Conservation (phyloP, 164 flowering plant genomes). For the Nymphaea colorata region DNA sequence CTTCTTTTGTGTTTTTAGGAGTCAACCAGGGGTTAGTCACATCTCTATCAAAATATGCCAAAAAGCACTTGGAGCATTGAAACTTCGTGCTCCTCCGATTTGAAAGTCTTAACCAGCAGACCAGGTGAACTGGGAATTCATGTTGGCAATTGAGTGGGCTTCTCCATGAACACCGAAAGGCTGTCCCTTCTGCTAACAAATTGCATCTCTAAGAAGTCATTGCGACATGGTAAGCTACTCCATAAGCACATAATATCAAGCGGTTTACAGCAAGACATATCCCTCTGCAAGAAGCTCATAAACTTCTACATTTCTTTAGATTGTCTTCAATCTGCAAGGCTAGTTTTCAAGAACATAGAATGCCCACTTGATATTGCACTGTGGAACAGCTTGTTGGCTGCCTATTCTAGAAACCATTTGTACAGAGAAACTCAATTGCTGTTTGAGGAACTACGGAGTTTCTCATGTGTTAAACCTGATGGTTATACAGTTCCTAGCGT, state of each 20-base stretch:
- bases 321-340: constrained; percentile 23
- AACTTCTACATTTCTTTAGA: constrained; percentile 41
- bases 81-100: too few species aligned
- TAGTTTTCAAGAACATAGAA: constrained; percentile 29
- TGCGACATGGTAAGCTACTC: constrained; percentile 14
- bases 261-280: constrained; percentile 23
- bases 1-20: too few species aligned
- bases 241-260: constrained; percentile 17
- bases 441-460: constrained; percentile 18
- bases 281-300: constrained; percentile 40
- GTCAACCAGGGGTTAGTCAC: too few species aligned
- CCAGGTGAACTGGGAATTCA: too few species aligned
- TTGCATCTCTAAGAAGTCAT: constrained; percentile 10
- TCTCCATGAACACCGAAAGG: constrained; percentile 8
- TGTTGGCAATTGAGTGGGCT: too few species aligned
- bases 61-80: too few species aligned
- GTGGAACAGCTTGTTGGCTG: constrained; percentile 53
- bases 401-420: constrained; percentile 39
- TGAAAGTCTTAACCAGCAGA: too few species aligned
- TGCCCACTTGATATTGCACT: constrained; percentile 40
- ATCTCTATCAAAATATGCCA: too few species aligned
- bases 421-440: constrained; percentile 35
- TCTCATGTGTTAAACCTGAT: constrained; percentile 39
- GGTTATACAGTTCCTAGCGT: constrained; percentile 50
- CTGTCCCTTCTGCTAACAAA: constrained; percentile 7